Evolutionary conservation across 768 basidiomycete species (phyloP).

Genomic region (Macrolepiota albuminosa): DNA sequence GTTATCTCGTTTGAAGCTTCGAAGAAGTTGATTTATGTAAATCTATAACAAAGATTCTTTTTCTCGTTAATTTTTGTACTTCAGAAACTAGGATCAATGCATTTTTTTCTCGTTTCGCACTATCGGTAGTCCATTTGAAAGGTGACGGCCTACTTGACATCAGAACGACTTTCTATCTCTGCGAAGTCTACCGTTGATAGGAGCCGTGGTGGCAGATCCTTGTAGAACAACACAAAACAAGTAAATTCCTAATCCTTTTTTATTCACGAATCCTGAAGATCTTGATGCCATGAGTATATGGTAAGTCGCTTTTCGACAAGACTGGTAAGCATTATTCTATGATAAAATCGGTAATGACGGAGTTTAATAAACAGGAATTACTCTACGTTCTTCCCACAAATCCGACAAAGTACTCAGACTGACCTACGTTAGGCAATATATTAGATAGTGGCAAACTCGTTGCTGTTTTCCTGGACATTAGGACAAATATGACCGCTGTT

Average conservation of each 20-base stretch:
- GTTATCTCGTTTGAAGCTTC: too few species aligned
- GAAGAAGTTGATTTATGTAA: too few species aligned
- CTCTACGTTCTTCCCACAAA: conserved; percentile 47
- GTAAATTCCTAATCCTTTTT: conserved; percentile 41
- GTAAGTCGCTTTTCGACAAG: conserved; percentile 45
- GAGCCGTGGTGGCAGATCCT: too few species aligned
- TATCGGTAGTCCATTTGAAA: too few species aligned
- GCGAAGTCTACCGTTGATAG: too few species aligned
- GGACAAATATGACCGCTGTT: conserved; percentile 35
- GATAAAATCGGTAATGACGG: neutral
- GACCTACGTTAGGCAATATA: conserved; percentile 63
- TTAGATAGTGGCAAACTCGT: conserved; percentile 56
- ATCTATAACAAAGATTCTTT: too few species aligned
- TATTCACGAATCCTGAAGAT: conserved; percentile 65
- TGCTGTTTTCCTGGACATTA: conserved; percentile 56
- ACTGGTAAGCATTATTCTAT: conserved; percentile 30
- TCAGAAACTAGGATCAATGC: too few species aligned
- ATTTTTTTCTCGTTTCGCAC: too few species aligned
- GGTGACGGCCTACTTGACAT: too few species aligned
- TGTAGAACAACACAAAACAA: too few species aligned
- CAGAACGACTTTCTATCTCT: too few species aligned
- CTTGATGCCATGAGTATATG: conserved; percentile 42
- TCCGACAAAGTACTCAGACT: conserved; percentile 39
- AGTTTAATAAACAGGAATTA: conserved; percentile 27
- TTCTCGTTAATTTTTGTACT: too few species aligned